Percentiles rank a stretch among this genome's conserved stretches.
Evolutionary conservation across 208 protist genomes (phyloP).

Genomic region (Acanthamoeba healyi): DNA sequence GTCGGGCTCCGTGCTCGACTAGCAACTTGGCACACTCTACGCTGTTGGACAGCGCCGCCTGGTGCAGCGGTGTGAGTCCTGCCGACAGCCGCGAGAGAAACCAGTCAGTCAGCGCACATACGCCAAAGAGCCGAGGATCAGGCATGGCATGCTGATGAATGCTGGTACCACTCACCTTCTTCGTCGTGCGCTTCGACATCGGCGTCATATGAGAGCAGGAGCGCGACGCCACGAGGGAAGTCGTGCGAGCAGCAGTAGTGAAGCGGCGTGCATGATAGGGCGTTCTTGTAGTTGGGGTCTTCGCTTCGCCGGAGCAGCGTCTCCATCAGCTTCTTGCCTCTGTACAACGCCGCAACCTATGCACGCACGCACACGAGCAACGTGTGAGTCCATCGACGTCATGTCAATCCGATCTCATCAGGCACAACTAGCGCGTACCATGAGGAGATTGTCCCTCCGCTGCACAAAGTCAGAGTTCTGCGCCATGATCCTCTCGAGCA

Average conservation of each 20-base stretch:
- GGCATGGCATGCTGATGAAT: background rate
- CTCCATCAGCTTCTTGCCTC: slow-evolving; percentile 70
- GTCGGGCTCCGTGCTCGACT: slow-evolving; percentile 32
- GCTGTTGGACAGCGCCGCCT: slow-evolving; percentile 46
- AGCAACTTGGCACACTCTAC: slow-evolving; percentile 35
- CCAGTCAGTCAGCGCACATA: no score
- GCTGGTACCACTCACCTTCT: background rate
- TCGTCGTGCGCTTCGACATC: slow-evolving; percentile 54
- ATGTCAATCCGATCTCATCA: no score
- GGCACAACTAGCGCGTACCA: slow-evolving; percentile 44
- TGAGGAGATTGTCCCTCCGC: slow-evolving; percentile 45
- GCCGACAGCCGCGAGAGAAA: background rate
- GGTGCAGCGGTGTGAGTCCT: slow-evolving; percentile 60
- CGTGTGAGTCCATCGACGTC: no score
- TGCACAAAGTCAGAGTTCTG: slow-evolving; percentile 55
- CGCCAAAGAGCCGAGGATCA: no score
- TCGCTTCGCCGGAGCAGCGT: slow-evolving; percentile 37
- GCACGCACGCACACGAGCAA: background rate
- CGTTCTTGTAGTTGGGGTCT: slow-evolving; percentile 71
- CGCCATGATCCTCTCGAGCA: background rate
- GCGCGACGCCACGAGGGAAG: slow-evolving; percentile 47
- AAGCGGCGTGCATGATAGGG: slow-evolving; percentile 20
- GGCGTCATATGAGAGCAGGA: slow-evolving; percentile 35
- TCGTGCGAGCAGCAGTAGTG: slow-evolving; percentile 70
- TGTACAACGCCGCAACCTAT: slow-evolving; percentile 53